Evolutionary conservation across 225 moss, liverwort and hornwort genomes (phyloP).

Genomic region (Polytrichum commune): DNA sequence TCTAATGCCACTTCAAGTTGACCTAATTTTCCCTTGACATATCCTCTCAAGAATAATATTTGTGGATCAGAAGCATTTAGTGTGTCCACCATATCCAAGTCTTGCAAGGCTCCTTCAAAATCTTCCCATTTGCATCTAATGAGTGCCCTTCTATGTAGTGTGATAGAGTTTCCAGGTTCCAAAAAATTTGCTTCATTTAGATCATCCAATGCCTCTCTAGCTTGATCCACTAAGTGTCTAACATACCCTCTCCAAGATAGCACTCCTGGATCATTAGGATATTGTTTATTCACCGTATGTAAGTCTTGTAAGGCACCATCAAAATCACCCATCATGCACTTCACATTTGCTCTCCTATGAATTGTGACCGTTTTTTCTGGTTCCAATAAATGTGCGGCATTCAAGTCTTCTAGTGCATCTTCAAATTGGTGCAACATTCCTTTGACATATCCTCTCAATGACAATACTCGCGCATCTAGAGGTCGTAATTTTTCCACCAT

Average conservation of each 20-base stretch:
- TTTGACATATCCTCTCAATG: not conserved
- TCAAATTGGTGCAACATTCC: not conserved
- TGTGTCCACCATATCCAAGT: not conserved
- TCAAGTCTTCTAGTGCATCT: not conserved
- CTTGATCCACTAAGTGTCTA: not conserved
- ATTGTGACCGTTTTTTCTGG: not conserved
- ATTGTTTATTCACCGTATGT: not conserved
- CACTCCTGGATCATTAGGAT: not conserved
- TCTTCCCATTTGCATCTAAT: not conserved
- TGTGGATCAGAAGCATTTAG: not conserved
- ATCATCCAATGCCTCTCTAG: not conserved
- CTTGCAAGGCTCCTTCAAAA: not conserved
- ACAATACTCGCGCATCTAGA: not conserved
- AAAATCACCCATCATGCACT: not conserved
- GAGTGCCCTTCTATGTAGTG: not conserved
- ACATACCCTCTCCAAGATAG: not conserved
- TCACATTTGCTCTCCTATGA: not conserved
- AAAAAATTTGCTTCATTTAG: not conserved
- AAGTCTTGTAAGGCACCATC: slow-evolving; percentile 1
- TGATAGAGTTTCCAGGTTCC: not conserved
- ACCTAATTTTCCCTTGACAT: not conserved
- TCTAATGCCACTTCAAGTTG: not conserved
- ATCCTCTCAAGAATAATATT: not conserved
- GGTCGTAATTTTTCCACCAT: not conserved
- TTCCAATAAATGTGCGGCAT: not conserved